These are phyloP conservation scores for Beauveria brongniartii DNA, from an alignment of 2,329 filamentous ascomycete genomes.

Conservation along the genomic window DNA sequence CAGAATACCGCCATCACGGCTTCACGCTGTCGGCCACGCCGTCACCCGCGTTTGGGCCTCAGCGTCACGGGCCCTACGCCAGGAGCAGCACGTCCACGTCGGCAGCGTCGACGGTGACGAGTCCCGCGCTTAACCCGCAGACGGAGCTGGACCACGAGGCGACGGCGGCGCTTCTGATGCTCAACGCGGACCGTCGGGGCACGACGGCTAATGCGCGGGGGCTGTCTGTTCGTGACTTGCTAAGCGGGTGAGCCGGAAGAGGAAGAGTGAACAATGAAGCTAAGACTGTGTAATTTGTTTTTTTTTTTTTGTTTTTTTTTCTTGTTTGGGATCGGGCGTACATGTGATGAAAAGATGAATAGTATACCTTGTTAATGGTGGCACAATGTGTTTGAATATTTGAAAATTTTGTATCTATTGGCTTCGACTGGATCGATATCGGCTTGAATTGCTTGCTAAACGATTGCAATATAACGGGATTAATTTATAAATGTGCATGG, in stretches of 20 bases:
- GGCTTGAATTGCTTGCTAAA: background rate
- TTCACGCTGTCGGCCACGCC: slow-evolving; percentile 40
- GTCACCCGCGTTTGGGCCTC: slow-evolving; percentile 52
- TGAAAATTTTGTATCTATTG: background rate
- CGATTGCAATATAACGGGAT: background rate
- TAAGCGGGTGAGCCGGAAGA: slow-evolving; percentile 36
- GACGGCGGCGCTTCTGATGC: slow-evolving; percentile 78
- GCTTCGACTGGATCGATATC: background rate
- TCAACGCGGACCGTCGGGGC: slow-evolving; percentile 67
- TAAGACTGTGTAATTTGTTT: background rate
- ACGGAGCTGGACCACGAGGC: slow-evolving; percentile 65
- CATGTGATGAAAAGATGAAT: background rate
- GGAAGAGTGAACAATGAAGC: background rate
- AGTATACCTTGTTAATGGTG: background rate
- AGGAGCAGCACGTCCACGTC: slow-evolving; percentile 34
- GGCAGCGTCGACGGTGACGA: slow-evolving; percentile 48
- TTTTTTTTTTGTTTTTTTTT: background rate
- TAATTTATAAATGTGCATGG: background rate
- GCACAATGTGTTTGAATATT: background rate
- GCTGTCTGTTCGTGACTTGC: slow-evolving; percentile 46
- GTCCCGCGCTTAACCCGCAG: slow-evolving; percentile 48
- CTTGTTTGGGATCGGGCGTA: background rate
- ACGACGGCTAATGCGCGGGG: slow-evolving; percentile 32
- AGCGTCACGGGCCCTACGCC: slow-evolving; percentile 28
- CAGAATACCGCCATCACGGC: slow-evolving; percentile 41